Evolutionary conservation across 768 basidiomycete species (phyloP).

Genomic region (Mycena belliarum): DNA sequence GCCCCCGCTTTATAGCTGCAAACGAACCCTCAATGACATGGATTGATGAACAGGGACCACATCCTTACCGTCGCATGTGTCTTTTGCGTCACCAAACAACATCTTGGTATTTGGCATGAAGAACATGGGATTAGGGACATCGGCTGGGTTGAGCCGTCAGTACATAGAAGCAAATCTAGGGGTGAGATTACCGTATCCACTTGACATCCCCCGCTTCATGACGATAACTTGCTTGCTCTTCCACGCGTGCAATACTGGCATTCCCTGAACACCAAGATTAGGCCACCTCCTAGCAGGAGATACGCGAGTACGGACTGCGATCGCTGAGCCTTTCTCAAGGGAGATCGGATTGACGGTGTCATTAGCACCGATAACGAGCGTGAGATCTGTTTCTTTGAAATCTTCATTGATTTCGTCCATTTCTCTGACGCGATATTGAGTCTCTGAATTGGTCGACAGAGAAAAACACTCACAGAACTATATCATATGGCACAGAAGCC

Average conservation of each 20-base stretch:
- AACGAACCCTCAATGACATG: constrained; percentile 1
- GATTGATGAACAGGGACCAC: not conserved
- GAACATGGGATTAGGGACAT: constrained; percentile 93
- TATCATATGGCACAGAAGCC: constrained; percentile 88
- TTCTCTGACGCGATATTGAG: constrained; percentile 51
- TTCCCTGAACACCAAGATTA: constrained; percentile 47
- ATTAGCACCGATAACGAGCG: constrained; percentile 88
- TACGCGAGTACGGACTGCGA: constrained; percentile 51
- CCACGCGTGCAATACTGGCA: constrained; percentile 92
- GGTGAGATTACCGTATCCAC: constrained; percentile 69
- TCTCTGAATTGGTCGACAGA: not conserved
- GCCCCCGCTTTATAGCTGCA: constrained; percentile 61
- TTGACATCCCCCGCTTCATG: constrained; percentile 90
- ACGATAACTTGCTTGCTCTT: constrained; percentile 91
- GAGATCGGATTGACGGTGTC: constrained; percentile 93
- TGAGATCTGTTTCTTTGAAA: constrained; percentile 86
- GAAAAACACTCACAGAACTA: not conserved
- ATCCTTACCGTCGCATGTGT: constrained; percentile 77
- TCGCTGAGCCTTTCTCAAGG: constrained; percentile 81
- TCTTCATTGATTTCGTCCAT: constrained; percentile 97
- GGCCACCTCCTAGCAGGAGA: not conserved
- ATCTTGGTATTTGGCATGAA: constrained; percentile 89
- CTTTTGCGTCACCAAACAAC: constrained; percentile 91
- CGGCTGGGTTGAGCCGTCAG: constrained; percentile 48
- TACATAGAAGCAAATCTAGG: not conserved